Conservation (phyloP, 2,329 filamentous ascomycete genomes). For the Verticillium alfalfae region DNA sequence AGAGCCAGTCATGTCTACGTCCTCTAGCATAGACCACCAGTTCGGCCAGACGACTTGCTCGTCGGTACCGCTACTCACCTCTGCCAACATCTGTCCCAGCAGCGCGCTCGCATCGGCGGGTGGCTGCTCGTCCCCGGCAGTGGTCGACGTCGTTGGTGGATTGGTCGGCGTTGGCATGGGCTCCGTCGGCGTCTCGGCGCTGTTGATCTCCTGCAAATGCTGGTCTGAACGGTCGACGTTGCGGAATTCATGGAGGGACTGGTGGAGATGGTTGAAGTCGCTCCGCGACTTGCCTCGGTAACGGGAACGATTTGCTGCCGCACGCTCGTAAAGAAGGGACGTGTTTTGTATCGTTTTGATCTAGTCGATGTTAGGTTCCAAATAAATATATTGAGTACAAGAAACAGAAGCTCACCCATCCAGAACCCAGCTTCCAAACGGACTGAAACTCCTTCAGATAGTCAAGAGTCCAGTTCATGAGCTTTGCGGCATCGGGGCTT, state of each 20-base stretch:
- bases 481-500: conserved; percentile 15
- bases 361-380: not conserved
- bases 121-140: not conserved
- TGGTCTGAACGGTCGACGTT: conserved; percentile 22
- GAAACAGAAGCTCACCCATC: conserved; percentile 14
- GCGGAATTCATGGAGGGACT: conserved; percentile 23
- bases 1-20: conserved; percentile 4
- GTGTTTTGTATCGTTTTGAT: conserved; percentile 13
- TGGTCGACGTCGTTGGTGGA: not conserved
- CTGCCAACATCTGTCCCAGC: not conserved
- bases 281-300: conserved; percentile 18
- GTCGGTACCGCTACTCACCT: conserved; percentile 1
- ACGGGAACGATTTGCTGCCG: conserved; percentile 11
- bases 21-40: conserved; percentile 11
- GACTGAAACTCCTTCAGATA: conserved; percentile 19
- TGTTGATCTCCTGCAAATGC: conserved; percentile 21
- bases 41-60: conserved; percentile 11
- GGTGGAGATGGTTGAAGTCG: conserved; percentile 22
- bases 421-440: conserved; percentile 21
- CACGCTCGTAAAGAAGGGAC: conserved; percentile 18
- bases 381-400: not conserved
- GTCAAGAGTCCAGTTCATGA: conserved; percentile 16
- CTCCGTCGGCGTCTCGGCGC: conserved; percentile 11
- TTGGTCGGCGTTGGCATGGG: not conserved
- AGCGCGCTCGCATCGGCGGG: not conserved